Evolutionary conservation across 176 grass and related monocot species (phyloP), one percentile per base, ranked within the genome.

Genomic region (Bothriochloa decipiens): DNA sequence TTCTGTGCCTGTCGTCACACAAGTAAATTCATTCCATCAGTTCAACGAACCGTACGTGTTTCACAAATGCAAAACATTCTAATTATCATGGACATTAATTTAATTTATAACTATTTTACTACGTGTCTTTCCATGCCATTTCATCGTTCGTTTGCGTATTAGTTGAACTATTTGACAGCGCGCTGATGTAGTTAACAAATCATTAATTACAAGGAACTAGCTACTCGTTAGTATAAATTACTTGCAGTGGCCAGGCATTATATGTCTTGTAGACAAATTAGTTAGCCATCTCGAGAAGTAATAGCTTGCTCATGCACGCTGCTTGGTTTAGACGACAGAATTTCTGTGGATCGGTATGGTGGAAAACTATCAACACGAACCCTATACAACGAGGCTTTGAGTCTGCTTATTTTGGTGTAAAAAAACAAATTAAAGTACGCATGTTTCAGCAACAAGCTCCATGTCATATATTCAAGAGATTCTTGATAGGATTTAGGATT

Each of bases 1-100:
- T 90, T 94, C 92, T 10, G 90, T 90, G 45, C 92, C 92, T 94
- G 82, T 84, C 45, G 82, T 84, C 45, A 20, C 15, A 74, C 45
- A 72, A 27, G 25, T 50, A 74, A 52, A 74, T 33, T 67, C 1
- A 67, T 73, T 28, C 23, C 7, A 73, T 6, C 13, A 72, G 42
- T 72, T 72, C 23, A 16, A 71, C 39, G 0, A 73, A 47, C 1
- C 1, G 41, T 7, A 8, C 6, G 9, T 28, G 23, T 28, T 46
- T 73, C 5, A 46, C 25, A 26, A 72, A 46, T 27, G 23, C 23
- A 27, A 47, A 46, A 46, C 46, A 46, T 72, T 28, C 3, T 46
- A 73, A 25, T 15, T 26, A 27, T 27, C 42, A 49, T 25, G 6
- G 26, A 73, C 47, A 17, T 72, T 46, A 27, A 37, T 14, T 57